Evolutionary conservation across 2,329 filamentous ascomycete species (phyloP), one percentile per base, ranked within the genome.

Genomic region (Phialophora macrospora): DNA sequence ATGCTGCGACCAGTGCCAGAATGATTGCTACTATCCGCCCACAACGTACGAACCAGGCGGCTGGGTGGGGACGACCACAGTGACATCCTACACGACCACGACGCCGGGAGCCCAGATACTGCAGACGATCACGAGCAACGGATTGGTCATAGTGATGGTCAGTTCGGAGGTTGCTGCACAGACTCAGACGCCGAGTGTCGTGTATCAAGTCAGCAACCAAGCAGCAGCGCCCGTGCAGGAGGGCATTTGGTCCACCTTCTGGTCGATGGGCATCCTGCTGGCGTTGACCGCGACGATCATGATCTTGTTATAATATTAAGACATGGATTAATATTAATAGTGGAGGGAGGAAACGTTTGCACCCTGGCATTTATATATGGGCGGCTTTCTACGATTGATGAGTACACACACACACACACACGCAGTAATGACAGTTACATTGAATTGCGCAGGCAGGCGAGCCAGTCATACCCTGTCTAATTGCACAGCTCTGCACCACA

Each of bases 1-100:
- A 61, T 70, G 68, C 49, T 70, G 68, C 59, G 66, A 70, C 41
- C 66, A 68, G 60, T 70, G 68, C 51, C 57, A 66, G n/a, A 63
- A 55, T 41, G 62, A 66, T 30, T 69, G 67, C 51, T 56, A 63
- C 41, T 63, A 63, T 9, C 56, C 59, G 11, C 62, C 62, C 4
- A 57, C 60, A 17, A 22, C 59, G 14, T 48, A 54, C 28, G 17
- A 44, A 34, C 34, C 56, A n/a, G 44, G 24, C 8, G 51, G 49
- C 17, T 58, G 54, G 49, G 46, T 66, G 20, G 68, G 68, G 6
- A 68, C 65, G 1, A 68, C 66, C 24, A 70, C 68, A 34, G 66
- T 67, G 22, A 70, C 68, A 8, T 68, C 66, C 22, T 65, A 68
- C 48, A 70, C 67, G 12, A 69, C 68, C 12, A 67, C 62, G 20